Evolutionary conservation across 2,329 filamentous ascomycete genomes (phyloP).

Genomic region (Colletotrichum simmondsii): DNA sequence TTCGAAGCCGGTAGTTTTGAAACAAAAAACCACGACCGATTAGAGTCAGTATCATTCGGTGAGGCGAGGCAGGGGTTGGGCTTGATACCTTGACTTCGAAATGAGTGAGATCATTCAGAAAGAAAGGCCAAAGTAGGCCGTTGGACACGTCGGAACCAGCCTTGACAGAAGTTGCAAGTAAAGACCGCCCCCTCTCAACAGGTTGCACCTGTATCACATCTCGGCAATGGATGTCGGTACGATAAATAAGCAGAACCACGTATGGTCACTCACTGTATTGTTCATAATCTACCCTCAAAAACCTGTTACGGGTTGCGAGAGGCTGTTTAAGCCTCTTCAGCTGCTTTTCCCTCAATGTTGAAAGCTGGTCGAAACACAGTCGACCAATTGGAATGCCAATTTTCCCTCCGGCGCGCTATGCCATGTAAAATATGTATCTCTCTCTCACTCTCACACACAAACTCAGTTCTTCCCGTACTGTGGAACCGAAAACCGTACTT

Average conservation of each 20-base stretch:
- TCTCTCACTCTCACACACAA: not conserved
- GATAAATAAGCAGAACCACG: not conserved
- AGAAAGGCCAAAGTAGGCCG: too few species aligned
- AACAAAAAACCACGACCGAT: too few species aligned
- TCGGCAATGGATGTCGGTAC: not conserved
- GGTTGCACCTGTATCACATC: not conserved
- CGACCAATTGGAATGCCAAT: constrained; percentile 1
- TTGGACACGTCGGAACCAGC: too few species aligned
- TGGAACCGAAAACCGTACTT: constrained; percentile 10
- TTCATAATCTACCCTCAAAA: not conserved
- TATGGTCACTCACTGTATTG: not conserved
- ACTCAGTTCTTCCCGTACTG: constrained; percentile 19
- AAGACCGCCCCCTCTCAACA: not conserved
- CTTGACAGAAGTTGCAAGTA: not conserved
- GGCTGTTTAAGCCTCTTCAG: constrained; percentile 1
- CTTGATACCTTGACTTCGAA: too few species aligned
- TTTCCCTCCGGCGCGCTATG: constrained; percentile 18
- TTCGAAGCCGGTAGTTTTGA: too few species aligned
- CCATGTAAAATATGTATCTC: constrained; percentile 19
- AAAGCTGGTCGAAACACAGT: not conserved
- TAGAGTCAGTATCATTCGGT: too few species aligned
- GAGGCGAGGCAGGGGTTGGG: too few species aligned
- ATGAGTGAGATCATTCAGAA: too few species aligned
- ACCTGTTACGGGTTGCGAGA: not conserved
- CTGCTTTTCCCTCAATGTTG: constrained; percentile 2